Conservation (phyloP, 257 asterid species). For the Nicotiana obtusifolia region DNA sequence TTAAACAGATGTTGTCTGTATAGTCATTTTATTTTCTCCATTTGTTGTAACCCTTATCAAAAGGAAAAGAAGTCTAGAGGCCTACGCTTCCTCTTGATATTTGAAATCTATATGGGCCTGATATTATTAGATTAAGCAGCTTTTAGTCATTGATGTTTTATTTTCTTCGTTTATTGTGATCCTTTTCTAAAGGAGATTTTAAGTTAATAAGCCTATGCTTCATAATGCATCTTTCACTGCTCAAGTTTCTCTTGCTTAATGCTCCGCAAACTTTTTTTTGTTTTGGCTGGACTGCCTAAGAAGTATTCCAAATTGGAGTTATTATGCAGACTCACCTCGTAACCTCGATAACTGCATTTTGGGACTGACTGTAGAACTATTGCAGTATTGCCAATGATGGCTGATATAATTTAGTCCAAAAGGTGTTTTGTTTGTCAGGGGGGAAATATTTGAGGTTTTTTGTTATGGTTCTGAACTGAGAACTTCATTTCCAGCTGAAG, state of each 20-base stretch:
- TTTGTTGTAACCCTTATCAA: neutral
- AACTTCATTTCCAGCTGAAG: neutral
- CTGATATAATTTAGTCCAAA: neutral
- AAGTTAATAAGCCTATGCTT: neutral
- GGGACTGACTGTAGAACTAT: neutral
- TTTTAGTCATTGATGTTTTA: neutral
- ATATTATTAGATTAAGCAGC: neutral
- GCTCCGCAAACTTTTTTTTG: neutral
- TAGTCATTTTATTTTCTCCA: neutral
- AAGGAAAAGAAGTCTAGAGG: neutral
- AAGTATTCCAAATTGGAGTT: neutral
- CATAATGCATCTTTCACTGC: neutral
- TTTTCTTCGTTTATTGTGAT: neutral
- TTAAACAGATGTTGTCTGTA: neutral
- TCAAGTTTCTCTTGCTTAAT: constrained; percentile 7
- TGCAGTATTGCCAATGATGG: neutral
- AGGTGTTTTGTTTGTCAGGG: neutral
- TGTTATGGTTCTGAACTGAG: neutral
- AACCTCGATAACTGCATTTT: neutral
- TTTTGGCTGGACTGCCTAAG: neutral
- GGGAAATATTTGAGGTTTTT: neutral
- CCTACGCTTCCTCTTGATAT: neutral
- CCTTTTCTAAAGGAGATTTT: neutral
- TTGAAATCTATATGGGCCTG: neutral
- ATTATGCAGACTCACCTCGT: neutral